Base-by-base conservation (phyloP, 1,139 yeast species). In the Zygosaccharomyces sapae region DNA sequence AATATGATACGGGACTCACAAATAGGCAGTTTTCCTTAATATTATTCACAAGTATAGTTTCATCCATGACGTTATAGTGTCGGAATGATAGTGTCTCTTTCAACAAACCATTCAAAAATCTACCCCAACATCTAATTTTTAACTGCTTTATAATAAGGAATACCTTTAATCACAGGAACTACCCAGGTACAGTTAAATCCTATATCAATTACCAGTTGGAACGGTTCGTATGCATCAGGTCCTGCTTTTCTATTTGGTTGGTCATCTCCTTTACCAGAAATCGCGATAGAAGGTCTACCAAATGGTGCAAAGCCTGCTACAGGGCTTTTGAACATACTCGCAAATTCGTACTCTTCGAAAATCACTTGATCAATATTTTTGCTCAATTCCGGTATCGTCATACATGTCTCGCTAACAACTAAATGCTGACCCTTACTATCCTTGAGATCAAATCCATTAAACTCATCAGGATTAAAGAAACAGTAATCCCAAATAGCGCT, bases 21-120 rank as follows among this genome's bases (percentile, higher is more conserved):
- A 79, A 89, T 58, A 92, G 80, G 5, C 94, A 76, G 33, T 78
- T 72, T 59, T 92, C 96, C 61, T 92, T 92, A 55, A 94, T 86
- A 35, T 86, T 82, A 61, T 90, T 87, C 44, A 92, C 83, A 44
- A 94, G 70, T 5, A 86, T 74, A 0, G 96, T 86, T 65, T 94
- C 98, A 52, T 90, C 97, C 63, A 87, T 82, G 59, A 94, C 90
- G 62, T 94, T 94, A 67, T 90, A 92, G 69, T 94, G 95, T 49
- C 97, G 75, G 63, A 86, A 92, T 3, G 97, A 88, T 13, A 92
- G 79, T 38, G 87, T 74, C 59, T 92, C 98, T 52, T 89, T 74
- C 44, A 94, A 68, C 45, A 85, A 78, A 7, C 96, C 96, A 46
- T 88, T 87, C 49, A 94, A 69, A 46, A 87, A 71, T 48, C 87